Evolutionary conservation across 2,329 filamentous ascomycete species (phyloP).

Genomic region (Paracamarosporium sp.): DNA sequence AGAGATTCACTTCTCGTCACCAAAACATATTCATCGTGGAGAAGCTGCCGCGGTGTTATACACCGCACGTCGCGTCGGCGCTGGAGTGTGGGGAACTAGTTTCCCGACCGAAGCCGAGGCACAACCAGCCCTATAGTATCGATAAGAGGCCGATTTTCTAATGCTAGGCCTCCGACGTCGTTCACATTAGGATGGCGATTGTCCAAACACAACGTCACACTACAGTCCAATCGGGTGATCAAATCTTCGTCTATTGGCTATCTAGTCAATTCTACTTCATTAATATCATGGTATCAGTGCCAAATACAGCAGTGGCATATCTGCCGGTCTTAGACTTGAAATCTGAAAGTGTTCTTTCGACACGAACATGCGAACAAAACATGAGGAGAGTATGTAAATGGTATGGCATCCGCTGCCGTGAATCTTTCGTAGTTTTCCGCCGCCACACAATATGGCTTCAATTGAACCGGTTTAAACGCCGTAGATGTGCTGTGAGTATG

Average conservation of each 20-base stretch:
- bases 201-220: not conserved
- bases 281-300: not conserved
- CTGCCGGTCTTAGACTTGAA: not conserved
- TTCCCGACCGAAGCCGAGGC: conserved; percentile 16
- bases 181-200: not conserved
- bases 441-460: not conserved
- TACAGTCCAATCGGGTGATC: not conserved
- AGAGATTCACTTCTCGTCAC: not conserved
- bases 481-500: not conserved
- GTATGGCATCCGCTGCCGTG: not conserved
- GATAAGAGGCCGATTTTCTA: conserved; percentile 1
- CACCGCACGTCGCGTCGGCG: not conserved
- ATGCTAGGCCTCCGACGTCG: not conserved
- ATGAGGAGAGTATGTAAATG: not conserved
- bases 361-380: not conserved
- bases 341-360: not conserved
- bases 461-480: not conserved
- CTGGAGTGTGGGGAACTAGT: conserved; percentile 1
- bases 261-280: not conserved
- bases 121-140: conserved; percentile 1
- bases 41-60: not conserved
- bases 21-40: not conserved
- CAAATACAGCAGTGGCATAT: not conserved
- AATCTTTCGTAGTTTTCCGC: not conserved
- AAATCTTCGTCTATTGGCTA: not conserved